Base-by-base conservation (phyloP, 441 rosid genomes). In the Omphalea diandra region DNA sequence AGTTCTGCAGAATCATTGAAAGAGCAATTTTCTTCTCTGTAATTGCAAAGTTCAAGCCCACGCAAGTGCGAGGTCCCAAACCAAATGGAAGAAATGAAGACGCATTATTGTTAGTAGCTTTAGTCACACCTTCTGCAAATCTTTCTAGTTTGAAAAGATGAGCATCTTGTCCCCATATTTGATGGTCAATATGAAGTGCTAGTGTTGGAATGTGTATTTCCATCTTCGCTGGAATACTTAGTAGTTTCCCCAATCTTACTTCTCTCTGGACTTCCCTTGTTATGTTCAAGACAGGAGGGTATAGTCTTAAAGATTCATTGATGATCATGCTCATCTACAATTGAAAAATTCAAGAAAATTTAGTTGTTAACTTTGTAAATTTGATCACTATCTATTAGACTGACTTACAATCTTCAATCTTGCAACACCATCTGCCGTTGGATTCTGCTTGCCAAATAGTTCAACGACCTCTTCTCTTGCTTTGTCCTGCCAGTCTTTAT, bases 111-210 rank as follows among this genome's bases (percentile, higher is more conserved):
- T 63, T 76, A 62, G 86, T 73, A 29, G 86, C 88, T 50, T 84
- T 86, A 43, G 83, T 78, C 6, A 80, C 71, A 2, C 85, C 88
- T 69, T 75, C 78, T 0, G 81, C 65, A 56, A 84, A 86, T 50
- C 84, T 81, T 58, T 79, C 82, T 0, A 84, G 88, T 49, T 74
- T 84, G 67, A 86, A 84, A n/a, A 71, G 41, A n/a, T 81, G 31
- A 5, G 40, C 85, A 69, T 82, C 87, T 24, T 77, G 76, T 59
- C 85, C 83, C 87, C 82, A 81, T 35, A 74, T 67, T 26, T 74
- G 44, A 55, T 63, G 72, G 64, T 83, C 71, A 20, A 61, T 74
- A 61, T 84, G 84, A 61, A 81, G 56, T 57, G 69, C 80, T 2
- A 76, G 29, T 44, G 0, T 46, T 14, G 82, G 60, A 10, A 83